Evolutionary conservation across 805 yeast species (phyloP), one percentile per base, ranked within the genome.

Genomic region (Cyberlindnera lachancei): DNA sequence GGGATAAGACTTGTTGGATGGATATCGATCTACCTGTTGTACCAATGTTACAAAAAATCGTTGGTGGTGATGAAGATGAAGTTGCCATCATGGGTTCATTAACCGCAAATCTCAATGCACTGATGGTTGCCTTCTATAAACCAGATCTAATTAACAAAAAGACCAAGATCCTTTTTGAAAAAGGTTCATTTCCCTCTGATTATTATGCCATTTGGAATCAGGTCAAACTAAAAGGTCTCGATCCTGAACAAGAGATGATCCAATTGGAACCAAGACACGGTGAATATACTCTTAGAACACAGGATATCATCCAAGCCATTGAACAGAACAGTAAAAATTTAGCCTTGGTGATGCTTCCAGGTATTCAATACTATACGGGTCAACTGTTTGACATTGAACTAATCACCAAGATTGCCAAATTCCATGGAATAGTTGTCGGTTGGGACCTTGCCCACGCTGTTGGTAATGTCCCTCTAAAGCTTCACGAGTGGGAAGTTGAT

Each of bases 391-490:
- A 85, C 31, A 82, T 88, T 23, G 66, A 64, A 30, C 53, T 54
- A n/a, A 85, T 88, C 46, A 87, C 96, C 1, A 47, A 50, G 7
- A 61, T 60, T 29, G 87, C 80, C 5, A 78, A 83, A 36, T 44
- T 49, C 15, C 52, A 36, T 36, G 70, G 59, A 17, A 67, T 82
- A 22, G 61, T 70, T 2, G 82, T 79, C 18, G 96, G 96, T 1
- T 88, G 96, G 96, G 97, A 88, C 55, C 64, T 88, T 44, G 97
- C 97, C 1, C 97, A 88, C 54, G 95, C 94, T 2, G 90, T 68
- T 2, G 97, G 96, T 3, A 90, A 90, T 54, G 88, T 85, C 3
- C 77, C 75, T 7, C 56, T 90, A 32, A 46, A 68, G 30, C 59
- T 88, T 32, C 96, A 88, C 53, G 85, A 83, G 30, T 88, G 96